Evolutionary conservation across 192 early-diverging fungal species (phyloP).

Genomic region (Backusella australiensis): DNA sequence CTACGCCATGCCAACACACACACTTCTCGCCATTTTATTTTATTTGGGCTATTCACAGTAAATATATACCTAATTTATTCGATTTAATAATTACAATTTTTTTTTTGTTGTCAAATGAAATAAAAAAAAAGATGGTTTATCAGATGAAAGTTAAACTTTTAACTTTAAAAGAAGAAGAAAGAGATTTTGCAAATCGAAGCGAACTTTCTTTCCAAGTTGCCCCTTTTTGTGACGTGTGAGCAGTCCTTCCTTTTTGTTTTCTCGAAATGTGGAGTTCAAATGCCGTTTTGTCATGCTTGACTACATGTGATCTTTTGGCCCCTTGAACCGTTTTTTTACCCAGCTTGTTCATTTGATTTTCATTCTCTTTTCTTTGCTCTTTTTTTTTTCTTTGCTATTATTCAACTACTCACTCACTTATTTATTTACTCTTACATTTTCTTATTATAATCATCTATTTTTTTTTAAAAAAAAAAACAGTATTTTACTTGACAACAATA

Average conservation of each 20-base stretch:
- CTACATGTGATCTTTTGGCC: background rate
- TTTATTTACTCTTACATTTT: background rate
- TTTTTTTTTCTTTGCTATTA: background rate
- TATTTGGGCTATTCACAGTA: background rate
- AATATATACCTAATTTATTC: background rate
- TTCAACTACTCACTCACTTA: background rate
- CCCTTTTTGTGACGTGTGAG: constrained; percentile 1
- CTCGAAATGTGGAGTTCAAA: background rate
- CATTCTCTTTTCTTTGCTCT: background rate
- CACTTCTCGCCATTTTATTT: background rate
- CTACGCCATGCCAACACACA: background rate
- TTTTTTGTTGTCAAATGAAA: background rate
- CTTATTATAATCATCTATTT: background rate
- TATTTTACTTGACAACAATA: background rate
- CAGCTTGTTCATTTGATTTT: background rate
- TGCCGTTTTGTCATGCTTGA: background rate
- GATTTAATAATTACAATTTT: background rate
- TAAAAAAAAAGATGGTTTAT: background rate
- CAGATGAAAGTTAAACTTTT: background rate
- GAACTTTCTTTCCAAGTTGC: background rate
- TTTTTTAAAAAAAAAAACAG: background rate
- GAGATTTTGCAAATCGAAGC: constrained; percentile 8
- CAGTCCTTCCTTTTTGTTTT: background rate
- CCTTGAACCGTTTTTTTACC: background rate
- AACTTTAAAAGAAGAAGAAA: constrained; percentile 8